Base-by-base conservation (phyloP, 208 protist species). In the Naegleria lovaniensis region DNA sequence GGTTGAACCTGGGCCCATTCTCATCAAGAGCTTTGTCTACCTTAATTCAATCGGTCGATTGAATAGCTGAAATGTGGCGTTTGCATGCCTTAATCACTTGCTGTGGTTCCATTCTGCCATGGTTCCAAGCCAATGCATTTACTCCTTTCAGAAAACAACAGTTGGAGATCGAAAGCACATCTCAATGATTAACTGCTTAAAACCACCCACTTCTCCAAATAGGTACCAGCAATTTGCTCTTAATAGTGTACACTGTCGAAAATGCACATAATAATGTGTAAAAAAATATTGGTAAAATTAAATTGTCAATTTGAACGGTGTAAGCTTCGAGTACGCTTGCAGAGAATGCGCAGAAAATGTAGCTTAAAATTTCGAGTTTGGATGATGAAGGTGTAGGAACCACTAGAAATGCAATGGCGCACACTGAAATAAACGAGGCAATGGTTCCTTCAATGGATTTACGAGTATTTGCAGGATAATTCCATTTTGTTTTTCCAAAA, bases 261-360 rank as follows among this genome's bases (percentile, higher is more conserved):
- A 67, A 67, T 15, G 55, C 55, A 19, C 55, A 67, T 29, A 67
- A 19, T 67, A 67, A 29, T 2, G 55, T 67, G 55, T 36, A 87
- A 15, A 51, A 33, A n/a, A 52, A 87, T 33, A 87, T 7, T 41
- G 83, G 83, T 16, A 87, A 39, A 3, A 87, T 87, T 39, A 87
- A 87, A 87, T 87, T 87, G 29, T 87, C 83, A 52, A 87, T 87
- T 51, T 87, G 83, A 29, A 29, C 33, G 6, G 83, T 87, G 41
- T 52, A 51, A 51, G 83, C 83, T n/a, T 87, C 83, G 5, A 87
- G 29, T 5, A 87, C 15, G 29, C 83, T 40, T 0, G 83, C 33
- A 38, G 33, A 13, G 29, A 51, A 9, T 87, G 41, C 43, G 5
- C 29, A 41, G 43, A 87, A 87, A 15, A 87, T 51, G 15, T 25